These are phyloP conservation scores for Saturnispora serradocipensis DNA, from an alignment of 805 yeast species.

Conservation along the genomic window DNA sequence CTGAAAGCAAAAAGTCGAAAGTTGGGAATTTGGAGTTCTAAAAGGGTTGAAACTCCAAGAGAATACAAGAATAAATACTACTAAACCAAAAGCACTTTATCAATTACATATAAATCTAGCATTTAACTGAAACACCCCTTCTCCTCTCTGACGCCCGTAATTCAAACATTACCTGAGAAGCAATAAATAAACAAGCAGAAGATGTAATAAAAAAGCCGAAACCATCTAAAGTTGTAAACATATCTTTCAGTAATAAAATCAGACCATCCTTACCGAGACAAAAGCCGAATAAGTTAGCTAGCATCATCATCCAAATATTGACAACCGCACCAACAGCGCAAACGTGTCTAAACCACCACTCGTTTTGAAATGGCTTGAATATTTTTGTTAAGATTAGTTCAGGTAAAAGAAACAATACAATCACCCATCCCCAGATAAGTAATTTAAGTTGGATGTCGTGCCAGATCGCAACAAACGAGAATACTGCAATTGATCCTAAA, in stretches of 20 bases:
- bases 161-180: slow-evolving; percentile 91
- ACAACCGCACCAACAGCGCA: slow-evolving; percentile 83
- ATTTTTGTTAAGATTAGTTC: slow-evolving; percentile 57
- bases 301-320: slow-evolving; percentile 97
- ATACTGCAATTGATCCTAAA: slow-evolving; percentile 72
- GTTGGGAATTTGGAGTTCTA: slow-evolving; percentile 62
- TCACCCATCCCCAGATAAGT: slow-evolving; percentile 92
- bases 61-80: slow-evolving; percentile 51
- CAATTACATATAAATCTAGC: slow-evolving; percentile 31
- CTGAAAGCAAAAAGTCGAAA: slow-evolving; percentile 43
- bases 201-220: slow-evolving; percentile 52
- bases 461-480: slow-evolving; percentile 96
- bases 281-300: slow-evolving; percentile 91
- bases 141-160: slow-evolving; percentile 79
- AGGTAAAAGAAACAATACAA: slow-evolving; percentile 80
- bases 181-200: slow-evolving; percentile 64
- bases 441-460: slow-evolving; percentile 88
- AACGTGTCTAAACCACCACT: slow-evolving; percentile 68
- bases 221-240: slow-evolving; percentile 68
- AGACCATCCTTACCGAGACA: slow-evolving; percentile 90
- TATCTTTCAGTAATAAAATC: slow-evolving; percentile 48
- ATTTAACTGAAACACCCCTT: slow-evolving; percentile 71
- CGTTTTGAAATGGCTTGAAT: slow-evolving; percentile 25
- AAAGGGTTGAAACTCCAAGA: slow-evolving; percentile 57
- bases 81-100: neutral